Evolutionary conservation across 2,329 filamentous ascomycete genomes (phyloP).

Genomic region (Colletotrichum sp.): DNA sequence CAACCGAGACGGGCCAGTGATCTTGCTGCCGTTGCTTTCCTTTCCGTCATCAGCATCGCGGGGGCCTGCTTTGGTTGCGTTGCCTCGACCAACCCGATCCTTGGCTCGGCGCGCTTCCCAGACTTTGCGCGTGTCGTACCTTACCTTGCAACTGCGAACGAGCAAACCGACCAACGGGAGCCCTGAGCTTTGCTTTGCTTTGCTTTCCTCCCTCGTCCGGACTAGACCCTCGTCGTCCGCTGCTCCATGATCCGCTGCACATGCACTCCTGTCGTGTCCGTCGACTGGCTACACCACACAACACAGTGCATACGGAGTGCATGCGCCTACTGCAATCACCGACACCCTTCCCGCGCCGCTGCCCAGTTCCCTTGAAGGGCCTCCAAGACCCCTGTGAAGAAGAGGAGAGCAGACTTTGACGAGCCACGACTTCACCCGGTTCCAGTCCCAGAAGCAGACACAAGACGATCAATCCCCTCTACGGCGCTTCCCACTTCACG

Average conservation of each 20-base stretch:
- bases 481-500: conserved; percentile 13
- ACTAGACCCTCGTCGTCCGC: conserved; percentile 14
- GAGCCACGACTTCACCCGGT: conserved; percentile 15
- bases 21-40: background rate
- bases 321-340: conserved; percentile 17
- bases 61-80: background rate
- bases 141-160: conserved; percentile 15
- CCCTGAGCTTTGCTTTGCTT: background rate
- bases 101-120: conserved; percentile 10
- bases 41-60: background rate
- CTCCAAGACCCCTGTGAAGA: conserved; percentile 5
- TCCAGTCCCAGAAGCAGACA: background rate
- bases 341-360: conserved; percentile 1
- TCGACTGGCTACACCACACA: conserved; percentile 32
- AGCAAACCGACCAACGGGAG: conserved; percentile 11
- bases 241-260: conserved; percentile 34
- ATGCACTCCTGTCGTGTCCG: conserved; percentile 39
- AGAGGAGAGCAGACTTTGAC: background rate
- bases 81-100: conserved; percentile 10
- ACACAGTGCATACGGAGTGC: conserved; percentile 17
- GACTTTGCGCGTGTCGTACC: conserved; percentile 16
- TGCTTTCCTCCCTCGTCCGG: conserved; percentile 2
- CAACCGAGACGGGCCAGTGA: background rate
- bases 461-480: background rate
- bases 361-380: background rate